Percentiles rank a stretch among this genome's conserved stretches.
Conservation (phyloP, 345 rosid genomes). For the Aquilaria sinensis region DNA sequence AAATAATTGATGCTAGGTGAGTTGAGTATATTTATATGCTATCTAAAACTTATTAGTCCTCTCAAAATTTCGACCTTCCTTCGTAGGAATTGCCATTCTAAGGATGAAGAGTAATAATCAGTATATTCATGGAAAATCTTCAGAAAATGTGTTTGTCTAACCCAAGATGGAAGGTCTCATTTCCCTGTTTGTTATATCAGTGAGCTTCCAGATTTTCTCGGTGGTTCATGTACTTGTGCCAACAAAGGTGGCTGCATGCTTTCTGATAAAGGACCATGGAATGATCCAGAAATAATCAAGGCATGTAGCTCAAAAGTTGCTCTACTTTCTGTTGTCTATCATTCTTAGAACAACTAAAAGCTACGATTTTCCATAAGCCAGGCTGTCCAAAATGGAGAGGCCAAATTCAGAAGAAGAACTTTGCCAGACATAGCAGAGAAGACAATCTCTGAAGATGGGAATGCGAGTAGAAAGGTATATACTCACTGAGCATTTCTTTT, state of each 20-base stretch:
- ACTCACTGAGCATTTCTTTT: not conserved
- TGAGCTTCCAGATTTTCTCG: constrained; percentile 86
- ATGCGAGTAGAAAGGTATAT: constrained; percentile 23
- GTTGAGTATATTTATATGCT: not conserved
- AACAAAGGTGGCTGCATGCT: constrained; percentile 93
- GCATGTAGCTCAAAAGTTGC: constrained; percentile 21
- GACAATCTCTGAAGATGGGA: constrained; percentile 36
- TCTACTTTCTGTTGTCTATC: not conserved
- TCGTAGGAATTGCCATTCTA: too few relatives aligned
- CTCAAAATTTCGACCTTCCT: not conserved
- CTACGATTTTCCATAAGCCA: constrained; percentile 12
- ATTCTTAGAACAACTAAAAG: not conserved
- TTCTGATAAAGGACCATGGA: constrained; percentile 98
- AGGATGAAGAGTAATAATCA: too few relatives aligned
- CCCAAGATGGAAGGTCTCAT: not conserved
- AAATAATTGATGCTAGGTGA: constrained; percentile 71
- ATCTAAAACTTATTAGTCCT: too few relatives aligned
- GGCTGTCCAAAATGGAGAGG: constrained; percentile 76
- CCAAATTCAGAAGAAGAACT: constrained; percentile 35
- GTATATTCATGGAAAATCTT: too few relatives aligned
- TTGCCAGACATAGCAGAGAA: constrained; percentile 53
- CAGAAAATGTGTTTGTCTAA: too few relatives aligned
- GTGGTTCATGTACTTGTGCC: constrained; percentile 80
- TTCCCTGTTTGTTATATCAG: constrained; percentile 24
- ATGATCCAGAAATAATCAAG: constrained; percentile 63